Evolutionary conservation across 345 rosid genomes (phyloP).

Genomic region (Toxicodendron radicans): DNA sequence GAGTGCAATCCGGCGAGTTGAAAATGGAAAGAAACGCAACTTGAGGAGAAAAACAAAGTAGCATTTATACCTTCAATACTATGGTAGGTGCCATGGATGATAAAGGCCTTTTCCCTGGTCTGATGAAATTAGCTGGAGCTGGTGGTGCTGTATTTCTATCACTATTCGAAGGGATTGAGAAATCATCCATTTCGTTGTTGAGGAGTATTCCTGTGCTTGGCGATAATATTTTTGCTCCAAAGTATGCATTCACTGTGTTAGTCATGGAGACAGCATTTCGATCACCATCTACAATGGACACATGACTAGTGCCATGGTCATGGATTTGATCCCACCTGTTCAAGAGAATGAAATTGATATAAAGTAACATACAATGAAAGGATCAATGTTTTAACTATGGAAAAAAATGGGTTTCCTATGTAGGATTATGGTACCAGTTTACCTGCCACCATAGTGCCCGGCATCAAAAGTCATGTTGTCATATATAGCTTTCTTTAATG

Average conservation of each 20-base stretch:
- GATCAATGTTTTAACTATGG: not conserved
- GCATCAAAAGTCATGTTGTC: constrained; percentile 57
- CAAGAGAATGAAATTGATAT: not conserved
- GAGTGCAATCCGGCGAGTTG: not conserved
- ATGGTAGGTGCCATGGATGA: constrained; percentile 69
- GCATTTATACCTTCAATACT: constrained; percentile 41
- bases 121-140: constrained; percentile 51
- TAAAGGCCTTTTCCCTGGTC: constrained; percentile 61
- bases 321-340: constrained; percentile 52
- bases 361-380: not conserved
- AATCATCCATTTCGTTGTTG: constrained; percentile 75
- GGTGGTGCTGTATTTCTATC: constrained; percentile 32
- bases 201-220: constrained; percentile 59
- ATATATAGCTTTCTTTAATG: constrained; percentile 42
- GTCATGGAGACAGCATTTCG: constrained; percentile 65
- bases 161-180: constrained; percentile 33
- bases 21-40: not conserved
- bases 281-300: constrained; percentile 49
- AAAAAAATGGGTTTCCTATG: not conserved
- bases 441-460: constrained; percentile 43
- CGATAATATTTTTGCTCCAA: constrained; percentile 51
- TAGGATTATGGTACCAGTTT: not conserved
- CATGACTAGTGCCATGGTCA: constrained; percentile 70
- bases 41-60: not conserved
- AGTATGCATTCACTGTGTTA: constrained; percentile 52